phyloP scores from a whole-genome alignment of 2,329 filamentous ascomycete species.

The Sporothrix protearum region DNA sequence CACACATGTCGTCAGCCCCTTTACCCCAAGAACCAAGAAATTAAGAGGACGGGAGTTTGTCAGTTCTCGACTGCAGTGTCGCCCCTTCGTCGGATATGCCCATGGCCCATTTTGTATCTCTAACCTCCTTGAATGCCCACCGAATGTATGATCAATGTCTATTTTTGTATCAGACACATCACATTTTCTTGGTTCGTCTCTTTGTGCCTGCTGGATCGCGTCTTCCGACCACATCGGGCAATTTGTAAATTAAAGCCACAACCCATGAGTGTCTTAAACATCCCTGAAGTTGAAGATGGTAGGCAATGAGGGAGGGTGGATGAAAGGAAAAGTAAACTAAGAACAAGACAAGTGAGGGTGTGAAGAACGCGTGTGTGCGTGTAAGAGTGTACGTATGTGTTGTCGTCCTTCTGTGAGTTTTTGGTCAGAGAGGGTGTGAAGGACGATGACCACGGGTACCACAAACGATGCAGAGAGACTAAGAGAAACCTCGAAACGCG shows the following conservation, averaged over 20 bases:
- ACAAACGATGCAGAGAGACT: neutral
- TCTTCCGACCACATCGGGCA: neutral
- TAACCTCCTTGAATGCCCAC: neutral
- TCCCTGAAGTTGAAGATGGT: neutral
- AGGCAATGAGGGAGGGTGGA: neutral
- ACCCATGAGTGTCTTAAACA: neutral
- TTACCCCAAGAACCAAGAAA: neutral
- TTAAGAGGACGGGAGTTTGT: neutral
- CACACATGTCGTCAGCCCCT: neutral
- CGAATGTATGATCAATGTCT: neutral
- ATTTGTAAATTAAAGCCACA: neutral
- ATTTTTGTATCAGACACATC: neutral
- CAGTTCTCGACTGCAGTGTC: slow-evolving; percentile 6
- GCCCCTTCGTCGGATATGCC: neutral
- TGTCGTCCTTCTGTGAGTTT: neutral
- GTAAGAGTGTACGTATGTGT: neutral
- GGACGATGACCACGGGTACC: neutral
- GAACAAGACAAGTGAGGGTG: neutral
- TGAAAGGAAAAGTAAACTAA: neutral
- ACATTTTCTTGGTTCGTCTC: neutral
- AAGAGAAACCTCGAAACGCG: neutral
- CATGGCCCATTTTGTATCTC: neutral
- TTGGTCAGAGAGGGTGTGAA: neutral
- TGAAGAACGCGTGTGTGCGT: neutral
- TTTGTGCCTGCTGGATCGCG: neutral